Base-by-base conservation (phyloP, 2,329 filamentous ascomycete species). In the Alternaria sp. region DNA sequence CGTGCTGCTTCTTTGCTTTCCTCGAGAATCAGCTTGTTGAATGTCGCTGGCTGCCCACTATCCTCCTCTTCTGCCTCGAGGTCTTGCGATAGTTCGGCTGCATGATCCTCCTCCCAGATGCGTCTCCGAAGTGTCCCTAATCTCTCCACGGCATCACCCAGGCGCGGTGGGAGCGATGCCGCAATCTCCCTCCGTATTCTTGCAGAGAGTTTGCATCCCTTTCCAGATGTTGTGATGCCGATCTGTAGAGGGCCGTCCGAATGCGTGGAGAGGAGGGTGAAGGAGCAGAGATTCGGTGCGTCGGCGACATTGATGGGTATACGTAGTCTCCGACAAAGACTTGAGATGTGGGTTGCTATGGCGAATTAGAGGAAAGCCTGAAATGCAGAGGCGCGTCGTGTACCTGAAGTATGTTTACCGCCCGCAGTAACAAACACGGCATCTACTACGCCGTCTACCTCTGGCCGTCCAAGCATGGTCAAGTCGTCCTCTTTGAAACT, bases 291-390 rank as follows among this genome's bases (percentile, higher is more conserved):
- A 33, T 87, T 84, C 0, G 94, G 91, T 0, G 91, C 86, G 79
- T 99, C 95, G 60, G 92, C 87, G 26, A 98, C 92, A 78, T 99
- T 99, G 73, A 99, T 84, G 31, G 94, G 94, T 67, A 99, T 95
- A 42, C 95, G 87, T 61, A 93, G 83, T 45, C 89, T 85, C 59
- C 84, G 86, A 80, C 95, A 98, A 4, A 93, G 81, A 5, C 80
- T 82, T 0, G 92, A 92, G 62, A 97, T 90, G 63, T 86, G 86
- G 28, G 83, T 78, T 56, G 83, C 88, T 91, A 62, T 26, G 42
- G 42, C 52, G 37, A 46, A 53, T 68, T n/a, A 69, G 65, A 52
- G 40, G n/a, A 28, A 33, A 8, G n/a, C 6, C n/a, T 13, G 9
- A 7, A 8, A 5, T 9, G 7, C 26, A 33, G 24, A 14, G 11